Evolutionary conservation across 2,329 filamentous ascomycete species (phyloP), one percentile per base, ranked within the genome.

Genomic region (Fusarium pseudocircinatum): DNA sequence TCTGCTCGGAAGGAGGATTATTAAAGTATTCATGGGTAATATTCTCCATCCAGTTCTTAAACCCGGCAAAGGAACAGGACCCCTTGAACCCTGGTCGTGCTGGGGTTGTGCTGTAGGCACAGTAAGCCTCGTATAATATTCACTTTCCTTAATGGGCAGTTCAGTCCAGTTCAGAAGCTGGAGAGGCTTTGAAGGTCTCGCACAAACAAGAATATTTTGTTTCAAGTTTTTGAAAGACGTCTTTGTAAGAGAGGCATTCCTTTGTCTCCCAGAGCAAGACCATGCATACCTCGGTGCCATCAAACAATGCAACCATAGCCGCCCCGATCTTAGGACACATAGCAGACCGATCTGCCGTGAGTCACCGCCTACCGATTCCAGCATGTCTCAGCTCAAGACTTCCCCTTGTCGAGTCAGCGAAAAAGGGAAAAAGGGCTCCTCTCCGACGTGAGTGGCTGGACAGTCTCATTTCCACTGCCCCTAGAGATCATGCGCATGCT

Each of bases 391-490:
- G 34, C 40, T 44, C 22, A 37, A 34, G 66, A 18, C 36, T 36
- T 46, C n/a, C 26, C 39, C 36, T 37, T 32, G 44, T 54, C 36
- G 58, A 72, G 68, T 72, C 69, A 72, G 67, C n/a, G 28, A 60
- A 40, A 56, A 60, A 52, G 34, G 28, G 36, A 47, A 54, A 59
- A 63, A 47, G 34, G 24, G 28, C 24, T 57, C 34, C 28, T 65
- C 67, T 50, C 40, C 37, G 42, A 61, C 46, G 34, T 72, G 63
- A 73, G 59, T 73, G 71, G 70, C 59, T 53, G 36, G 49, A 32
- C 28, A 54, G 46, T 47, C 63, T 73, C 71, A 73, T 73, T 74
- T 73, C 71, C 71, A 59, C 50, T 39, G 59, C 49, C 63, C 44
- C 70, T 44, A 63, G 47, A 30, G 30, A 62, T 57, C 67, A 68